Evolutionary conservation across 129 eudicot genomes (phyloP).

Genomic region (Cynara cardunculus): DNA sequence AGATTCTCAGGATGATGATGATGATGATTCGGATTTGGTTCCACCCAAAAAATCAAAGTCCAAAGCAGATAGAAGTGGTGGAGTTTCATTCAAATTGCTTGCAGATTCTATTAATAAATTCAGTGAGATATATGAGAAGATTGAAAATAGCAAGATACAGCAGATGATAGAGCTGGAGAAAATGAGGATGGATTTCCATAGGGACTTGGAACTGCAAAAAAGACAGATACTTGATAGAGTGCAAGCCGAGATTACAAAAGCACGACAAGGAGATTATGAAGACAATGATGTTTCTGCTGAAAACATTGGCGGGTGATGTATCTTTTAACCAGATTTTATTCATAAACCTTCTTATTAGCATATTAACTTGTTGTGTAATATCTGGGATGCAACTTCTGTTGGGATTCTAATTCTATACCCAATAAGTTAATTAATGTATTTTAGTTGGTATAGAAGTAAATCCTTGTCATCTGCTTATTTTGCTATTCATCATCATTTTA

Average conservation of each 20-base stretch:
- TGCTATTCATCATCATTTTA: not conserved
- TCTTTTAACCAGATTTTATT: conserved; percentile 20
- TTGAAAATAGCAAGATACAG: conserved; percentile 56
- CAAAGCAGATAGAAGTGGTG: conserved; percentile 8
- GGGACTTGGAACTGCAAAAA: conserved; percentile 71
- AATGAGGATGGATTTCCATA: conserved; percentile 71
- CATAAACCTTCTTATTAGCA: conserved; percentile 15
- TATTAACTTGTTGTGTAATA: conserved; percentile 45
- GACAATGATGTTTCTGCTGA: conserved; percentile 52
- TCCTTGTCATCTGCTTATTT: conserved; percentile 9
- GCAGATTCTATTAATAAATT: conserved; percentile 76
- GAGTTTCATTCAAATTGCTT: conserved; percentile 48
- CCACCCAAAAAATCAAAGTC: conserved; percentile 43
- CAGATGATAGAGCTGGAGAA: conserved; percentile 77
- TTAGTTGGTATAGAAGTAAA: conserved; percentile 8
- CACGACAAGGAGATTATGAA: conserved; percentile 52
- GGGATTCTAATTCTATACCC: conserved; percentile 13
- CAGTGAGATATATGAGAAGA: conserved; percentile 64
- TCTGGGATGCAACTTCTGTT: conserved; percentile 13
- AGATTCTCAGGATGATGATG: conserved; percentile 42
- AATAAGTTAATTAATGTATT: conserved; percentile 29
- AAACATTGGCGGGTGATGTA: conserved; percentile 46
- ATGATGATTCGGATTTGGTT: conserved; percentile 46
- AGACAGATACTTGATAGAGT: conserved; percentile 77
- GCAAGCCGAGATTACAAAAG: conserved; percentile 59